Conservation (phyloP, 805 yeast species). For the Debaryomyces maramus region DNA sequence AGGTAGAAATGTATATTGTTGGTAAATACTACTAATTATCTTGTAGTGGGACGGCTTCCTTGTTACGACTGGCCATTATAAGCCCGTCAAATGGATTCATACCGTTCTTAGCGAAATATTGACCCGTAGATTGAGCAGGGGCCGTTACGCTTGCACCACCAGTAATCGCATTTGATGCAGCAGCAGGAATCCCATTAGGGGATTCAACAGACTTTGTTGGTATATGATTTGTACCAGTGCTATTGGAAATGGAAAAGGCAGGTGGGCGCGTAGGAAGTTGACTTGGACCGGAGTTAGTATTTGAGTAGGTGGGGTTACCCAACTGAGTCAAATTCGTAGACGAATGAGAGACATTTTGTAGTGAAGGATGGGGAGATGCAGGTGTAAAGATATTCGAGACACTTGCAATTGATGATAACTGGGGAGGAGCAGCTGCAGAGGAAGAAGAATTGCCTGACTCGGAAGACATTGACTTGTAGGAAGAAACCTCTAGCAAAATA, state of each 20-base stretch:
- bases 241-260: neutral
- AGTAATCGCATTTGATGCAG: neutral
- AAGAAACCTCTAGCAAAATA: slow-evolving; percentile 63
- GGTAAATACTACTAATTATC: too few species aligned
- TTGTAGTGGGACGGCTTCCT: too few species aligned
- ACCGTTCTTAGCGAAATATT: slow-evolving; percentile 34
- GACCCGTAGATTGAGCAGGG: slow-evolving; percentile 34
- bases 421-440: slow-evolving; percentile 20
- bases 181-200: neutral
- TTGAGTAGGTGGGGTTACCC: neutral
- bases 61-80: slow-evolving; percentile 24
- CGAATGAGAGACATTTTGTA: slow-evolving; percentile 9
- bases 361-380: slow-evolving; percentile 24
- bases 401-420: slow-evolving; percentile 30
- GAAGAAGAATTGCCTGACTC: slow-evolving; percentile 14
- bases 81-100: slow-evolving; percentile 42
- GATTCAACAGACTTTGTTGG: neutral
- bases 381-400: slow-evolving; percentile 35
- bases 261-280: neutral
- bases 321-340: slow-evolving; percentile 9
- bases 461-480: slow-evolving; percentile 31
- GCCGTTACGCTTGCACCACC: slow-evolving; percentile 17
- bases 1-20: too few species aligned
- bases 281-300: neutral
- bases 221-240: too few species aligned